Base-by-base conservation (phyloP, 1,139 yeast genomes). In the Kodamaea arcana region DNA sequence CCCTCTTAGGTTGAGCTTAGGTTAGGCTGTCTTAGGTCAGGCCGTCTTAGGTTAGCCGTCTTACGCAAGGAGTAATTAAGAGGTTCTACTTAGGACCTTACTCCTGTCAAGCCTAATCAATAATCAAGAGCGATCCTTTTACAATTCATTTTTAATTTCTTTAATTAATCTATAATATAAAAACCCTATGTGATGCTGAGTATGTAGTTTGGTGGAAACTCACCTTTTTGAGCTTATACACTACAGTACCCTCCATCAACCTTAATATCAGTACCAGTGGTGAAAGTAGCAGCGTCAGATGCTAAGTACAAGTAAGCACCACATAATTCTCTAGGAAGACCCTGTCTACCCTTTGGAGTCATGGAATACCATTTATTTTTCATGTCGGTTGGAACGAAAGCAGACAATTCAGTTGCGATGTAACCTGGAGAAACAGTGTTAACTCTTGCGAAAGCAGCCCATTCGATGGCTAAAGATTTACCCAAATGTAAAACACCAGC, bases 171-270 rank as follows among this genome's bases (percentile, higher is more conserved):
- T n/a, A n/a, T n/a, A n/a, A n/a, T n/a, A n/a, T n/a, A n/a, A n/a
- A n/a, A n/a, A n/a, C n/a, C n/a, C n/a, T n/a, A n/a, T n/a, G n/a
- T n/a, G n/a, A n/a, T n/a, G n/a, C n/a, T n/a, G n/a, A n/a, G n/a
- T n/a, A n/a, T n/a, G n/a, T n/a, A n/a, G n/a, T n/a, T n/a, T n/a
- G n/a, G n/a, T n/a, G n/a, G n/a, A n/a, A n/a, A n/a, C n/a, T n/a
- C n/a, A n/a, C n/a, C n/a, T n/a, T n/a, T n/a, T n/a, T n/a, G n/a
- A 8, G n/a, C 29, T 14, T 43, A 58, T 24, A 53, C 57, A 23
- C 60, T 54, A 41, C 64, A 54, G 59, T 68, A 68, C 31, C 72
- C 75, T 42, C 75, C 75, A 42, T 69, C 75, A 26, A 69, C 73
- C 41, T 53, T 59, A 39, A 69, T 58, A 47, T 69, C 75, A 20